Base-by-base conservation (phyloP, 1,284 basidiomycete genomes). In the Sphaerobolus stellatus region DNA sequence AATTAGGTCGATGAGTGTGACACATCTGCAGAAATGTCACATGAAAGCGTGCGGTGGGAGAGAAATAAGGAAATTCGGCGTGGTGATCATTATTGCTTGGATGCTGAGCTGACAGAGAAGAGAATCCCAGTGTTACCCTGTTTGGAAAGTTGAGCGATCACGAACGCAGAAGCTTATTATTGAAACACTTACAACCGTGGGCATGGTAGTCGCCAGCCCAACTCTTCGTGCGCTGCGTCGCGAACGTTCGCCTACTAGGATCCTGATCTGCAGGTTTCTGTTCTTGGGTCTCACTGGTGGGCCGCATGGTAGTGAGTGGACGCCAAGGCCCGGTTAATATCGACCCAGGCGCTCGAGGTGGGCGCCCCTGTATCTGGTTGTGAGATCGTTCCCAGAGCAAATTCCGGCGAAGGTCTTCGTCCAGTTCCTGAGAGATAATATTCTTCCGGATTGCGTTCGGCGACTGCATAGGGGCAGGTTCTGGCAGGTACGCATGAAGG, bases 351-450 rank as follows among this genome's bases (percentile, higher is more conserved):
- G 38, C 46, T 18, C 53, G 53, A 34, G 46, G 20, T 7, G 53
- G 53, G 52, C 56, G 47, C 45, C 58, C 53, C 56, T 56, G 45
- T 40, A 62, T 44, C 38, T 54, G 53, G 28, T 49, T 54, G 33
- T 58, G 58, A 40, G 60, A 84, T 11, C 92, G 80, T 66, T 93
- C 90, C 92, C 92, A 94, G 5, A 95, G 71, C 60, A 96, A 66
- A 63, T 94, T 91, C 48, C 88, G 76, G 20, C 93, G 77, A 57
- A 96, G 71, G 58, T 86, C 89, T 72, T 95, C 93, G 45, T 89
- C 89, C 65, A 96, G 75, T 71, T 96, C 93, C 22, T 86, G 87
- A 55, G 84, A 78, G 48, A 95, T 76, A 90, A 95, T 94, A 63
- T 84, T 81, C 47, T 89, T 78, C 4, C 92, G 80, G 16, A 90